A percentile compares a stretch with the other conserved stretches of the same genome.
Conservation (phyloP, 2,329 filamentous ascomycete genomes). For the Fusarium nurragi region DNA sequence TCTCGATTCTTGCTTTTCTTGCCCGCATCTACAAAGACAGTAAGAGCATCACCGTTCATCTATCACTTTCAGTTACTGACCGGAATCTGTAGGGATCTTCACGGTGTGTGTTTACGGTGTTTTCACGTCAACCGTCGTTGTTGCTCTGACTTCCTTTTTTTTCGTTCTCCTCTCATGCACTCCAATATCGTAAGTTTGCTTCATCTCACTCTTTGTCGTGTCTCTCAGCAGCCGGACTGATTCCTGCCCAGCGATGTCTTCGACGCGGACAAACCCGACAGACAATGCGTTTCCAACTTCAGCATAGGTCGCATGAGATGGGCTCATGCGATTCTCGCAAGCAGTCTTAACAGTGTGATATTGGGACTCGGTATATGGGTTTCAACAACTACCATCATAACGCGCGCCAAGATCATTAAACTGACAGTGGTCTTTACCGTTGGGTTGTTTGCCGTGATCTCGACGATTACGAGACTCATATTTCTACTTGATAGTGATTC, state of each 20-base stretch:
- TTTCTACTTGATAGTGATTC: conserved; percentile 48
- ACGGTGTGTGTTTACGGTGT: conserved; percentile 25
- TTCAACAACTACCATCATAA: conserved; percentile 50
- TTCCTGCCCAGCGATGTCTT: conserved; percentile 32
- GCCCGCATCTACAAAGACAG: conserved; percentile 34
- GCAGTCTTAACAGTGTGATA: conserved; percentile 49
- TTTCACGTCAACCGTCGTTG: conserved; percentile 13
- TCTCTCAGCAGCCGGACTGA: background rate
- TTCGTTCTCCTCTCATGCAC: conserved; percentile 38
- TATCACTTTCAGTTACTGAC: background rate
- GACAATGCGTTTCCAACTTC: conserved; percentile 29
- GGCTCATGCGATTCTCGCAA: conserved; percentile 45
- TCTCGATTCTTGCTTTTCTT: conserved; percentile 38
- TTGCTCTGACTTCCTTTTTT: conserved; percentile 30
- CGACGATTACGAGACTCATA: conserved; percentile 52
- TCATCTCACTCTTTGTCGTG: background rate
- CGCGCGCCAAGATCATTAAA: conserved; percentile 46
- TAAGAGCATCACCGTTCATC: background rate
- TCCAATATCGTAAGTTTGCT: conserved; percentile 26
- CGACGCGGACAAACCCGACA: conserved; percentile 16
- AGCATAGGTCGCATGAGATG: conserved; percentile 47
- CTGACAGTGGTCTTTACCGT: conserved; percentile 51
- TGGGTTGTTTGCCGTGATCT: conserved; percentile 50
- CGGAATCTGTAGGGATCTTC: conserved; percentile 15
- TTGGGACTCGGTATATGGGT: conserved; percentile 51